Percentiles rank a stretch among this genome's conserved stretches.
phyloP scores from a whole-genome alignment of 176 grass and related monocot species.

The Ananas comosus region DNA sequence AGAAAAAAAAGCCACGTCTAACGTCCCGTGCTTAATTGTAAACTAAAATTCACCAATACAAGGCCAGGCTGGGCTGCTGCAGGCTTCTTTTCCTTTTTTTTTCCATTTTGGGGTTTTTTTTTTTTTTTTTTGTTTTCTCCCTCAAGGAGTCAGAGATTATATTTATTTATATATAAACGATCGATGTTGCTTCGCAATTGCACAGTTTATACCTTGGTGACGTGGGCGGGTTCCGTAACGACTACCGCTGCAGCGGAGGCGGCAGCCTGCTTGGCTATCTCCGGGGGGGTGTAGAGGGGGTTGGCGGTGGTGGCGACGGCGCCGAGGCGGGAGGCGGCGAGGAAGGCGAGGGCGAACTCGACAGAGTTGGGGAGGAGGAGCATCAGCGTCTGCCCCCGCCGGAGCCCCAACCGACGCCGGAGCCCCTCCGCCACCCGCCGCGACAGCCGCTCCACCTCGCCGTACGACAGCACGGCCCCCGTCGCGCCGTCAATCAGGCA shows the following conservation, averaged over 20 bases:
- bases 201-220: conserved; percentile 38
- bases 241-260: conserved; percentile 40
- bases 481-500: conserved; percentile 76
- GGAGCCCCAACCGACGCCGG: conserved; percentile 31
- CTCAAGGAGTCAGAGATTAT: no score
- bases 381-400: conserved; percentile 63
- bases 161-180: no score
- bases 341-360: conserved; percentile 81
- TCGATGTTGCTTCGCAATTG: no score
- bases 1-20: no score
- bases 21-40: no score
- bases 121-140: no score
- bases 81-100: no score
- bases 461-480: conserved; percentile 48
- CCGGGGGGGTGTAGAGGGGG: conserved; percentile 67
- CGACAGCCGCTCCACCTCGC: conserved; percentile 36
- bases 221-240: conserved; percentile 67
- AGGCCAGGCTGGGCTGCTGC: no score
- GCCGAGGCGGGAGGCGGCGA: conserved; percentile 50
- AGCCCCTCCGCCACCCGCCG: conserved; percentile 40
- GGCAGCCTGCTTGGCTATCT: conserved; percentile 73
- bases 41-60: no score
- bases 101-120: no score
- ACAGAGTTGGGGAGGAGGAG: conserved; percentile 63
- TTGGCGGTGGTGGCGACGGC: conserved; percentile 75